Base-by-base conservation (phyloP, 1,284 basidiomycete species). In the Gomphus bonarii region DNA sequence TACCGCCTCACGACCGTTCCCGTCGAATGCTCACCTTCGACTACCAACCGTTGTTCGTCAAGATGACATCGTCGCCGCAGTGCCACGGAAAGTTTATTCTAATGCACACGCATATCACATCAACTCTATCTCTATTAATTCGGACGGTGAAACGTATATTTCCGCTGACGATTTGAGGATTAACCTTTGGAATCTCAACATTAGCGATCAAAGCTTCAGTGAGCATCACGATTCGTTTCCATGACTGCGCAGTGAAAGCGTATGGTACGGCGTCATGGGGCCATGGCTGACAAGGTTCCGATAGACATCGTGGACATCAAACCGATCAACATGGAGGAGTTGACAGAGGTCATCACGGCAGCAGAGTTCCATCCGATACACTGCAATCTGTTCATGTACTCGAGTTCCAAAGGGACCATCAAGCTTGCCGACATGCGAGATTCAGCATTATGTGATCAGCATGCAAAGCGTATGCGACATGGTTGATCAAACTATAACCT, bases 351-450 rank as follows among this genome's bases (percentile, higher is more conserved):
- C 69, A 99, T 99, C 72, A 99, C 97, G 10, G 94, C 95, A 3
- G 93, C 97, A 58, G 97, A 99, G 73, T 99, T 99, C 74, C 97
- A 99, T 68, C 97, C 97, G 14, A 81, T 85, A 61, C 91, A 97
- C 65, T 99, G 97, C 84, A 99, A 99, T 71, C 76, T 93, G 57
- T 98, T 99, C 76, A 97, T 98, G 90, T 99, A 99, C 73, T 99
- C 95, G 61, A 95, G 91, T 75, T 99, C 95, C 60, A 99, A 99
- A 75, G 95, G 94, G 63, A 99, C 97, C 67, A 98, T 99, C 79
- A 99, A 99, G 75, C 83, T 99, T 58, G 95, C 95, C n/a, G 97
- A 99, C 73, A 99, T 99, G 97, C 85, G 97, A 55, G 94, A 98
- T 65, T 92, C 95, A 22, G 97, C 97, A 6, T 75, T 99, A 58